Evolutionary conservation across 2,329 filamentous ascomycete species (phyloP), one percentile per base, ranked within the genome.

Genomic region (Lecanicillium sp.): DNA sequence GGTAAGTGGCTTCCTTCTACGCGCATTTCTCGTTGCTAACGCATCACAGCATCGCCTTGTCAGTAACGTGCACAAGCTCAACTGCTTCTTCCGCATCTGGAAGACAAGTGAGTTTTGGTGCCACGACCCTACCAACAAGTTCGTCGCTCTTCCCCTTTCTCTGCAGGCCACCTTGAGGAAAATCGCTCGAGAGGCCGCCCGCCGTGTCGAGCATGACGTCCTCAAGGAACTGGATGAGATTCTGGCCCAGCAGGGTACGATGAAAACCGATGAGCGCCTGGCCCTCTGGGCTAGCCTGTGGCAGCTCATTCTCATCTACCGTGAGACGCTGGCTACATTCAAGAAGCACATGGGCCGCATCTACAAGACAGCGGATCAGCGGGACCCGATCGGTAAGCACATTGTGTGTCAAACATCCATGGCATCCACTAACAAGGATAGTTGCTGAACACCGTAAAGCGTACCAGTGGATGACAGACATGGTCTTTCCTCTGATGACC

Each of bases 71-170:
- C 67, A 72, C 51, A 63, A 63, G 43, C 67, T 76, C 62, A 70
- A 69, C 52, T 74, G 70, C 59, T 70, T 75, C 63, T 75, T 74
- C 58, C 68, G 63, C 51, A 72, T 76, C 52, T 75, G 68, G 71
- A 68, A 67, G 49, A 67, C 68, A 15, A 59, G 62, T 6, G 62
- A 61, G 1, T 73, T 75, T 51, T 66, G 62, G 54, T 73, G 66
- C 54, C 61, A 62, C 19, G 65, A 66, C 48, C 65, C 66, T 2
- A 58, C 59, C 45, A 65, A 67, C 38, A 68, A 66, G 39, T 54
- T 67, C 29, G 60, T 59, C 37, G 61, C 54, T 8, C 59, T 71
- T 3, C 68, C 68, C 6, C 53, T 66, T n/a, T 67, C 66, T 17
- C 66, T 69, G 21, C 67, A 70, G 48, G 66, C 66, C 15, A 64